Percentiles rank a stretch among this genome's conserved stretches.
These are phyloP conservation scores for Cucurbita pepo DNA, from an alignment of 306 rosid genomes.

Conservation along the genomic window DNA sequence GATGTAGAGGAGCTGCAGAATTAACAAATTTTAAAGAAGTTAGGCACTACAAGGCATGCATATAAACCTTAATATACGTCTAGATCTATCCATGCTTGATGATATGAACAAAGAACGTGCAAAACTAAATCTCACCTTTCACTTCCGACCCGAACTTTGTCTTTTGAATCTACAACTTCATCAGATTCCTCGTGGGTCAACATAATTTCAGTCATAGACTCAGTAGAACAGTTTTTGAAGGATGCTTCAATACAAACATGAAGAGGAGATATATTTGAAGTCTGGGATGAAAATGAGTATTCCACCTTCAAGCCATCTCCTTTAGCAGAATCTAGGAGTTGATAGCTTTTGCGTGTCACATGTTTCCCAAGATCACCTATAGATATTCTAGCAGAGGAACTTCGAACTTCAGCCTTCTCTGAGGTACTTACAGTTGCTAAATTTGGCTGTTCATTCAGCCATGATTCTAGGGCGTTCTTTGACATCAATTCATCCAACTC, in stretches of 20 bases:
- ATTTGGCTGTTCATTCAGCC: constrained; percentile 74
- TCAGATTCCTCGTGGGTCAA: constrained; percentile 48
- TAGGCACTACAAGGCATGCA: not conserved
- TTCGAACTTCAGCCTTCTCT: constrained; percentile 24
- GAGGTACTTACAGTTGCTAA: constrained; percentile 31
- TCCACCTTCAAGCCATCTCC: constrained; percentile 86
- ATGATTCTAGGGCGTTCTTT: constrained; percentile 67
- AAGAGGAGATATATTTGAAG: constrained; percentile 52
- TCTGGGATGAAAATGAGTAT: constrained; percentile 69
- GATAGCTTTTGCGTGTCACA: constrained; percentile 50
- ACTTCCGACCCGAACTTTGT: constrained; percentile 18
- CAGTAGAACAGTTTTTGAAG: constrained; percentile 66
- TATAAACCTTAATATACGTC: not conserved
- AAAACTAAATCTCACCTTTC: constrained; percentile 41
- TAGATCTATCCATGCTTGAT: not conserved
- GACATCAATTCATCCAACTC: constrained; percentile 60
- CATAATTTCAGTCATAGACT: constrained; percentile 46
- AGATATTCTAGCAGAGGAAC: constrained; percentile 81
- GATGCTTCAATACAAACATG: constrained; percentile 59
- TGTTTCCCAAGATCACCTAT: constrained; percentile 51
- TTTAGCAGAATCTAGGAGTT: constrained; percentile 61
- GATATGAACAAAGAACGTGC: not conserved
- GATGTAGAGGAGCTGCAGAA: constrained; percentile 38
- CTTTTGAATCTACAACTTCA: constrained; percentile 33
- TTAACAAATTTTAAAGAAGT: constrained; percentile 11